Percentiles rank a stretch among this genome's conserved stretches.
Evolutionary conservation across 139 green algal species (phyloP).

Genomic region (Mesostigma viride): DNA sequence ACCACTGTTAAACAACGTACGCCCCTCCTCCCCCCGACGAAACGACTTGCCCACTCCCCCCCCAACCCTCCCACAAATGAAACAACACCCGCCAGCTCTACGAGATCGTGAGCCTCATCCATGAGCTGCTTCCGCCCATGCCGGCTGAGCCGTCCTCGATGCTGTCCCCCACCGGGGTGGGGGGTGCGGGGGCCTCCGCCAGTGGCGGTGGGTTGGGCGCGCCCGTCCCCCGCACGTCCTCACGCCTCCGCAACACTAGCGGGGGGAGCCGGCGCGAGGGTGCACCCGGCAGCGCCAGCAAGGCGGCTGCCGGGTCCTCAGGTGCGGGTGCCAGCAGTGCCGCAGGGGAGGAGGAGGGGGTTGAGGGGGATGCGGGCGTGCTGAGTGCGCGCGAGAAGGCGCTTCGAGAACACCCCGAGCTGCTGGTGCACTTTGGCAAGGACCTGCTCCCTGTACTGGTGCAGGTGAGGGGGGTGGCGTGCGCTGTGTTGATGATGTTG

Average conservation of each 20-base stretch:
- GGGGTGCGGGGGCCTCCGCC: background rate
- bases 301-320: too few species aligned
- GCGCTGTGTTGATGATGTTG: background rate
- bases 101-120: conserved; percentile 61
- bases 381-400: conserved; percentile 20
- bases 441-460: conserved; percentile 70
- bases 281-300: too few species aligned
- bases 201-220: too few species aligned
- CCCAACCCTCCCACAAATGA: too few species aligned
- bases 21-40: too few species aligned
- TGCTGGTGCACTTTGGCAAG: conserved; percentile 43
- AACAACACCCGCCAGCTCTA: conserved; percentile 77
- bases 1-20: too few species aligned
- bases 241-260: too few species aligned
- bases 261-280: too few species aligned
- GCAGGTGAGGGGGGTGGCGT: conserved; percentile 30
- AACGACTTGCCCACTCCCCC: too few species aligned
- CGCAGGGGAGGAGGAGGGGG: conserved; percentile 8
- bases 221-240: too few species aligned
- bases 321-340: too few species aligned
- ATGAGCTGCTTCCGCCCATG: conserved; percentile 63
- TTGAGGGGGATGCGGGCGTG: background rate
- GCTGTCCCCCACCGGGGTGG: background rate
- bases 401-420: conserved; percentile 42
- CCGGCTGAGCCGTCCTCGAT: conserved; percentile 28